Evolutionary conservation across 2,329 filamentous ascomycete genomes (phyloP).

Genomic region (Cladosporium velox): DNA sequence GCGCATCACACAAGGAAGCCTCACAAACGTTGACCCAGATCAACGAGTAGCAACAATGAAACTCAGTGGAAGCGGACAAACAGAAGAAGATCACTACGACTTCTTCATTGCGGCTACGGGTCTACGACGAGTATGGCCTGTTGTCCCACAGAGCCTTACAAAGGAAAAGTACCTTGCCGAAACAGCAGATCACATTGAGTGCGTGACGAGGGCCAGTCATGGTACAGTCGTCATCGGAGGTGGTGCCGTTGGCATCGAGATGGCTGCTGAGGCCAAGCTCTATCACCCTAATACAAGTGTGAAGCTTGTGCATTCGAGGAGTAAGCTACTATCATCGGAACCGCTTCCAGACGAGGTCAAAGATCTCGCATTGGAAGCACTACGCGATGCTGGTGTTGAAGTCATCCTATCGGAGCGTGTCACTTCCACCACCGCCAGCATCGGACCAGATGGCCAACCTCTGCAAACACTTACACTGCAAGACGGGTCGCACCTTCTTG

Average conservation of each 20-base stretch:
- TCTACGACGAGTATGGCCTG: conserved; percentile 68
- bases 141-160: conserved; percentile 67
- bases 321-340: conserved; percentile 71
- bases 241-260: conserved; percentile 76
- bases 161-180: conserved; percentile 66
- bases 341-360: conserved; percentile 70
- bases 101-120: conserved; percentile 75
- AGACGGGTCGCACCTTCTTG: conserved; percentile 60
- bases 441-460: conserved; percentile 44
- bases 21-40: conserved; percentile 61
- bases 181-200: conserved; percentile 59
- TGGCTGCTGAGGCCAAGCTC: conserved; percentile 75
- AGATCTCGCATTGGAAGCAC: conserved; percentile 59
- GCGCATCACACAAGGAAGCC: conserved; percentile 65
- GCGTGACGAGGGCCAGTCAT: conserved; percentile 52
- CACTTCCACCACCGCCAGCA: conserved; percentile 50
- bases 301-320: conserved; percentile 73
- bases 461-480: conserved; percentile 57
- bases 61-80: conserved; percentile 37
- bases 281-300: conserved; percentile 65
- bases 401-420: conserved; percentile 65
- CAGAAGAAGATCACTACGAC: conserved; percentile 58
- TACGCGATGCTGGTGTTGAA: conserved; percentile 65
- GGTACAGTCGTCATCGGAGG: conserved; percentile 75
- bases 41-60: conserved; percentile 61